Evolutionary conservation across 306 rosid species (phyloP).

Genomic region (Hippophae gyantsensis): DNA sequence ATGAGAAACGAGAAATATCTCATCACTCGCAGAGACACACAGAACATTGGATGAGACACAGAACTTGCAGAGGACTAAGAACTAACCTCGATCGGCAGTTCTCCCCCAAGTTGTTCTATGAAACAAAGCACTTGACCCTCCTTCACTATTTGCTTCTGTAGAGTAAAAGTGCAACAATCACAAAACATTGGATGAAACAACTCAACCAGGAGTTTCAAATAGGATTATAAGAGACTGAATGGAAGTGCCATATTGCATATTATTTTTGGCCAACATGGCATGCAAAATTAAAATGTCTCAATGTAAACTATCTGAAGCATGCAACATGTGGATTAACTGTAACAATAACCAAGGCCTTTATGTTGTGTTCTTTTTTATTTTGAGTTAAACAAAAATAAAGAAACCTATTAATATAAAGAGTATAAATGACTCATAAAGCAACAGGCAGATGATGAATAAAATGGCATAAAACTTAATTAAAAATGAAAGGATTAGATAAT

Average conservation of each 20-base stretch:
- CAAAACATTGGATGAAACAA: neutral
- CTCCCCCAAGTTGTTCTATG: slow-evolving; percentile 76
- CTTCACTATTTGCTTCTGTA: slow-evolving; percentile 67
- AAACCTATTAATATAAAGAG: no score
- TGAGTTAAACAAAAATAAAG: no score
- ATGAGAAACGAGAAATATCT: neutral
- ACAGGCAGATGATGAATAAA: no score
- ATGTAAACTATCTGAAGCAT: no score
- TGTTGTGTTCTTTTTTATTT: no score
- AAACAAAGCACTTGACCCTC: slow-evolving; percentile 85
- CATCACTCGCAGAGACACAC: neutral
- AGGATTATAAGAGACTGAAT: neutral
- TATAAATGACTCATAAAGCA: no score
- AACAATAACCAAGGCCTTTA: no score
- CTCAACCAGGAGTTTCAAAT: neutral
- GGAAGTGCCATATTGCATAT: neutral
- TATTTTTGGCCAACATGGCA: no score
- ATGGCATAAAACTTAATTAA: no score
- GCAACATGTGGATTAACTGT: neutral
- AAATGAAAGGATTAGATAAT: no score
- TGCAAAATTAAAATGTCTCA: no score
- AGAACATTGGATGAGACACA: no score
- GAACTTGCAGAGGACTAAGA: neutral
- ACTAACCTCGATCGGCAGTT: slow-evolving; percentile 74
- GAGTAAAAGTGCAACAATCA: slow-evolving; percentile 7